Percentiles rank a stretch among this genome's conserved stretches.
phyloP scores from a whole-genome alignment of 2,329 filamentous ascomycete species.

The Xylariaceae sp. region DNA sequence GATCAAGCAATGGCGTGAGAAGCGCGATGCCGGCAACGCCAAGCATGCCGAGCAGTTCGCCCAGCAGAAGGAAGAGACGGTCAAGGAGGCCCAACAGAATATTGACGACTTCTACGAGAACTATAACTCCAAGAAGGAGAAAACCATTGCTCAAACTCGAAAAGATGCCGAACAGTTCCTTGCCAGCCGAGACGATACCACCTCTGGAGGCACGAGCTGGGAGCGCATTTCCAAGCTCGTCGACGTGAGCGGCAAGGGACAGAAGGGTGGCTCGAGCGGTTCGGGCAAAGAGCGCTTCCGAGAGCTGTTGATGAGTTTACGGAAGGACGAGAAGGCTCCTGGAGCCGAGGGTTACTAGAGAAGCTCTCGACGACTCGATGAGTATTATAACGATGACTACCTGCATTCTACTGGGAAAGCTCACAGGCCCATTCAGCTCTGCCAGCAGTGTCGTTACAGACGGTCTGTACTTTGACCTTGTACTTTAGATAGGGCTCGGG shows the following conservation, averaged over 20 bases:
- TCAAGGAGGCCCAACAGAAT: conserved; percentile 85
- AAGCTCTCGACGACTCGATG: no score
- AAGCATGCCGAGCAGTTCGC: conserved; percentile 83
- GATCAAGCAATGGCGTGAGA: conserved; percentile 87
- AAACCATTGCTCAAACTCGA: conserved; percentile 80
- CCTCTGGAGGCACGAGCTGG: conserved; percentile 94
- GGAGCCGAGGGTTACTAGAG: conserved; percentile 59
- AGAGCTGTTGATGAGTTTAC: conserved; percentile 79
- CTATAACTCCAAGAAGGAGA: conserved; percentile 98
- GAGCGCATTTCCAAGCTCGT: conserved; percentile 96
- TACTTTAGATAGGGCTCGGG: conserved; percentile 21
- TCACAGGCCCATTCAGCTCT: no score
- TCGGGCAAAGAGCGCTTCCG: conserved; percentile 96
- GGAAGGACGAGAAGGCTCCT: conserved; percentile 86
- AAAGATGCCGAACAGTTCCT: conserved; percentile 94
- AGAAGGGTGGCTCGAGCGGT: conserved; percentile 78
- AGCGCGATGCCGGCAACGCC: conserved; percentile 75
- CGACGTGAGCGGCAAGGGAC: conserved; percentile 92
- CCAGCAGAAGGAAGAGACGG: conserved; percentile 76
- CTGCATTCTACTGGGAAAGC: no score
- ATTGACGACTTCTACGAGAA: conserved; percentile 99
- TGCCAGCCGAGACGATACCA: conserved; percentile 82
- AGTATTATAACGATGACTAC: no score
- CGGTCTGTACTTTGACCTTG: no score
- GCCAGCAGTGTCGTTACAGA: conserved; percentile 6